These are phyloP conservation scores for Scenedesmus sp. DNA, from an alignment of 163 green algal genomes.

Conservation along the genomic window DNA sequence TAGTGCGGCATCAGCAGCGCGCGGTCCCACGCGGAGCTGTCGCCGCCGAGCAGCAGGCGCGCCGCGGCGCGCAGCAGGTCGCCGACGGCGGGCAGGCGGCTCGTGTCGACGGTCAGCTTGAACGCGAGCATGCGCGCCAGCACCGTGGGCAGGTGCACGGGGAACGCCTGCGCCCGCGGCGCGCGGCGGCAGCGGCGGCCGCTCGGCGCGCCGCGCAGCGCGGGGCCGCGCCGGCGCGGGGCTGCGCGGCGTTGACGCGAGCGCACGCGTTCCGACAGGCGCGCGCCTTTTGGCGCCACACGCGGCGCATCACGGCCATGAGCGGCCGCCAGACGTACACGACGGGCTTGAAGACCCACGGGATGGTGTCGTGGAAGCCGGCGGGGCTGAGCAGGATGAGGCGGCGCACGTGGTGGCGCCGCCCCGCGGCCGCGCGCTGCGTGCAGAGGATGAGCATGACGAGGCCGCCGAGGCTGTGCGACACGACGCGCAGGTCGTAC, in stretches of 20 bases:
- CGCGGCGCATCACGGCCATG: constrained; percentile 5
- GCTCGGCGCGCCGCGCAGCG: too few species aligned
- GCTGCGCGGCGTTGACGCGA: too few species aligned
- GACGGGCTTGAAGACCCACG: constrained; percentile 30
- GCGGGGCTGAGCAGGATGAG: constrained; percentile 91
- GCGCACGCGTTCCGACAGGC: too few species aligned
- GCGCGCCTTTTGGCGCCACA: constrained; percentile 32
- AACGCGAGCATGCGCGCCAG: constrained; percentile 35
- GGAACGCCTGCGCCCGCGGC: constrained; percentile 6
- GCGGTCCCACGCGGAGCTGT: constrained; percentile 90
- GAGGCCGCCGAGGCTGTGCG: constrained; percentile 91
- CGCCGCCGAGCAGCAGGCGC: constrained; percentile 68
- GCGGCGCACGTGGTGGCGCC: constrained; percentile 75
- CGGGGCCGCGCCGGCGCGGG: too few species aligned
- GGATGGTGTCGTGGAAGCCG: constrained; percentile 58
- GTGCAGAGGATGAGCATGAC: constrained; percentile 88
- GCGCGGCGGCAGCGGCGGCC: neutral
- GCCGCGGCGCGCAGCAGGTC: constrained; percentile 35
- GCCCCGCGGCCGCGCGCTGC: constrained; percentile 49
- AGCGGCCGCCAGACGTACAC: constrained; percentile 4
- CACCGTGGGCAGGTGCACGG: constrained; percentile 42
- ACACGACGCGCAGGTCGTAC: constrained; percentile 86
- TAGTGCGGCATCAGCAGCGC: constrained; percentile 96
- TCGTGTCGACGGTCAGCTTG: constrained; percentile 34
- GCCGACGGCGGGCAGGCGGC: constrained; percentile 17